Evolutionary conservation across 2,329 filamentous ascomycete genomes (phyloP), one percentile per base, ranked within the genome.

Genomic region (Ceratocystis huliohia): DNA sequence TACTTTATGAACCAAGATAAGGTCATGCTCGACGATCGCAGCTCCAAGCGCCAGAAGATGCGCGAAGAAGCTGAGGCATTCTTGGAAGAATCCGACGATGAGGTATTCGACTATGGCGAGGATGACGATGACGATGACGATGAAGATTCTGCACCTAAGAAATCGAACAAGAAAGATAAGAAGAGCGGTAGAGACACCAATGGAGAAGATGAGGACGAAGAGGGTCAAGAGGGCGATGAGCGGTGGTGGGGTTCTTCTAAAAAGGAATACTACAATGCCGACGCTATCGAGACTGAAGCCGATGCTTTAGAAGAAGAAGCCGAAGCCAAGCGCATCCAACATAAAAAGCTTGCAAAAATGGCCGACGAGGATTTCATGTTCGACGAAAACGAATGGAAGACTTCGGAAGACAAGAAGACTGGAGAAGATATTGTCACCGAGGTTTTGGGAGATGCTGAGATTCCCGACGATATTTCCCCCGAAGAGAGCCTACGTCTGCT

Each of bases 241-340:
- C 85, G 84, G 53, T 92, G 86, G 73, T 97, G 94, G 92, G 94
- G 93, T 37, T 83, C 88, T 3, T 91, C 89, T 1, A 93, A 85
- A 74, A 88, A 88, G 69, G 93, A 96, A 71, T 96, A 96, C 77
- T 99, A 99, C 76, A 84, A 96, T 77, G 89, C 91, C 70, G 93
- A 99, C 75, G 77, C 80, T 33, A 80, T 84, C 70, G 82, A 85
- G 72, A 85, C 83, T 5, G 84, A 87, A 73, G 81, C 78, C 46
- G 82, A 84, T 71, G 94, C 94, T 0, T 76, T 95, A 41, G 92
- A 94, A 73, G 94, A 99, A 79, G 95, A 99, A 75, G 85, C 82
- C 10, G 95, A 99, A 74, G 94, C 93, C 2, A 86, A 88, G 74
- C 82, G 91, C 69, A 76, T 99, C 68, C 93, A 97, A 75, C 86